Evolutionary conservation across 2,329 filamentous ascomycete species (phyloP).

Genomic region (Fusarium floridanum): DNA sequence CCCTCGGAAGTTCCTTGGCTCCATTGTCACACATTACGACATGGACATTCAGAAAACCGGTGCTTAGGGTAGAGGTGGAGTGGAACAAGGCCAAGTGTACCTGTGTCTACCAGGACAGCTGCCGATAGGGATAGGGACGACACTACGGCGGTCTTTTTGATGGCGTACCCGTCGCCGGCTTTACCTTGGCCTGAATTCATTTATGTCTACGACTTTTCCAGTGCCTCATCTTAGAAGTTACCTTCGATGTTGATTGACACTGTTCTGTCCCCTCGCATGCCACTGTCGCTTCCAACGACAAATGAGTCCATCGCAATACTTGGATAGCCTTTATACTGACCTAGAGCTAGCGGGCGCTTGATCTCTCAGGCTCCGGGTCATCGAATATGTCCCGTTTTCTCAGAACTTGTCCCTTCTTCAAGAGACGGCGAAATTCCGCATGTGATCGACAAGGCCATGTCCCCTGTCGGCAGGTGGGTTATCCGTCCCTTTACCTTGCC

Average conservation of each 20-base stretch:
- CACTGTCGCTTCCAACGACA: background rate
- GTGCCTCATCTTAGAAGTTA: background rate
- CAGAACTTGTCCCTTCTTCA: background rate
- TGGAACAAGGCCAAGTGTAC: background rate
- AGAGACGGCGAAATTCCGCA: background rate
- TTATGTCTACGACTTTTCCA: no score
- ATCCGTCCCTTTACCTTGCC: background rate
- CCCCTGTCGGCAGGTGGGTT: background rate
- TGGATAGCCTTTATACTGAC: background rate
- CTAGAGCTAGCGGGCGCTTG: background rate
- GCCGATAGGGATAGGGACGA: background rate
- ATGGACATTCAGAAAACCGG: background rate
- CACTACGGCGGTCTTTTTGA: background rate
- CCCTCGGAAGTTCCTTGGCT: no score
- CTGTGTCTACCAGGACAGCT: background rate
- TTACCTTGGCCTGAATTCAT: no score
- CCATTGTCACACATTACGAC: background rate
- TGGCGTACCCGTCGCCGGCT: background rate
- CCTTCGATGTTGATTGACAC: background rate
- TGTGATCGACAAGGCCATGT: background rate
- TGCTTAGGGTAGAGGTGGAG: background rate
- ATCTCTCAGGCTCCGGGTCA: background rate
- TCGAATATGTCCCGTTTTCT: background rate
- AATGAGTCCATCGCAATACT: background rate
- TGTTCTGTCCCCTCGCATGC: background rate